These are phyloP conservation scores for Phytophthora kernoviae DNA, from an alignment of 352 stramenopile species.

Conservation along the genomic window DNA sequence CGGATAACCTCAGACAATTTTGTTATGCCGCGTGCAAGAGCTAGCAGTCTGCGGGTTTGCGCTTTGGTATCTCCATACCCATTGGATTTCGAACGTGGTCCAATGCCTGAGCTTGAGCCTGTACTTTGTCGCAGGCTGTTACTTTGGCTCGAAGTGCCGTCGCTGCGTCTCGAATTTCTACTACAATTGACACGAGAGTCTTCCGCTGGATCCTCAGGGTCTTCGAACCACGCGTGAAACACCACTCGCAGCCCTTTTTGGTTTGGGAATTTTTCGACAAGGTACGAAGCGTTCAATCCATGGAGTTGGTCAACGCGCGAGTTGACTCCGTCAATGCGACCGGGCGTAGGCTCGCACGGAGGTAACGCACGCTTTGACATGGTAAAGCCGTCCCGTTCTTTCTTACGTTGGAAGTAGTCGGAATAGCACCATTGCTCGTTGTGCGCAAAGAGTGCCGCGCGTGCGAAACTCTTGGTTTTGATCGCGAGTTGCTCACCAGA, in stretches of 20 bases:
- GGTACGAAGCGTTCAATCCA: constrained; percentile 26
- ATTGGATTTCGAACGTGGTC: neutral
- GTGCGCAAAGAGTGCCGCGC: constrained; percentile 7
- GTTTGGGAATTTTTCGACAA: constrained; percentile 17
- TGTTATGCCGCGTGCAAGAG: constrained; percentile 24
- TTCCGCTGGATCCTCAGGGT: neutral
- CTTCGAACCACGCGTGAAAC: constrained; percentile 29
- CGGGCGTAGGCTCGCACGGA: constrained; percentile 6
- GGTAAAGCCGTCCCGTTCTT: constrained; percentile 23
- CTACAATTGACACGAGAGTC: neutral
- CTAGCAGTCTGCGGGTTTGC: constrained; percentile 17
- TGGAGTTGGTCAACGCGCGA: constrained; percentile 27
- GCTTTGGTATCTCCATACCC: constrained; percentile 15
- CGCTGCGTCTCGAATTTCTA: constrained; percentile 17
- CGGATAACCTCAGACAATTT: constrained; percentile 39
- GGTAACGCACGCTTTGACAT: constrained; percentile 26
- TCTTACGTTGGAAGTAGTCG: constrained; percentile 23
- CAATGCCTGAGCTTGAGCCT: constrained; percentile 22
- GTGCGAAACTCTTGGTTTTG: constrained; percentile 37
- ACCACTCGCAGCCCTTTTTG: constrained; percentile 24
- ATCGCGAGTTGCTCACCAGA: constrained; percentile 21
- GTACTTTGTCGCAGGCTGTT: neutral
- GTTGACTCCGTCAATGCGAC: constrained; percentile 12
- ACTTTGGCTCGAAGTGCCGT: constrained; percentile 3
- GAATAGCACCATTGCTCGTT: constrained; percentile 32